Base-by-base conservation (phyloP, 129 eudicot species). In the Glebionis coronaria region DNA sequence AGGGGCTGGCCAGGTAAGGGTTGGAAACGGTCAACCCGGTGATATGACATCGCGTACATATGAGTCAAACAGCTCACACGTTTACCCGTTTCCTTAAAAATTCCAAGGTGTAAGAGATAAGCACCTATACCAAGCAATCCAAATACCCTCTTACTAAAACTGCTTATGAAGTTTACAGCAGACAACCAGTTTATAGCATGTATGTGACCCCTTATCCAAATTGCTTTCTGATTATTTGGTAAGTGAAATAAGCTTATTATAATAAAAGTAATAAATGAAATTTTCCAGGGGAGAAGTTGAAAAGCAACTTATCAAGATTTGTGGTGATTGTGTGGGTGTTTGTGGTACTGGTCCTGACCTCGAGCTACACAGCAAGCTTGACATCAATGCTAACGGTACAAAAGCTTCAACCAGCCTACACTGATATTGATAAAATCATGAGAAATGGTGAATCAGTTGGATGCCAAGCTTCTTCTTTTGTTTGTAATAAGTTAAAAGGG, bases 301-400 rank as follows among this genome's bases (percentile, higher is more conserved):
- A 2, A 46, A 83, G 79, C 57, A 79, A 79, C 59, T 68, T 75
- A 75, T 61, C 87, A 0, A 82, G 70, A 67, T 67, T 76, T 35
- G 73, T 76, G 14, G 81, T 79, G 14, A 69, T 27, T 11, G 51
- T 71, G 25, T 82, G 83, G 83, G 87, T 79, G 51, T 78, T 82
- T 23, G 79, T 71, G n/a, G 81, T 82, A 59, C 72, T 82, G 6
- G 66, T 82, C 52, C 52, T 82, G 59, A 63, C 79, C 15, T 77
- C 82, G 16, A 73, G 83, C 61, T 85, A 85, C 60, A 85, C 88
- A 11, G 88, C 91, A 16, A 82, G 59, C 54, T 76, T 85, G 67
- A 64, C 76, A 16, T 82, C 91, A 5, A 12, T 79, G 54, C 47
- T 85, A 49, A 85, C 88, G 0, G 61, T 85, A 5, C 71, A 85